Conservation (phyloP, 2,329 filamentous ascomycete species). For the Fusarium papillatum region DNA sequence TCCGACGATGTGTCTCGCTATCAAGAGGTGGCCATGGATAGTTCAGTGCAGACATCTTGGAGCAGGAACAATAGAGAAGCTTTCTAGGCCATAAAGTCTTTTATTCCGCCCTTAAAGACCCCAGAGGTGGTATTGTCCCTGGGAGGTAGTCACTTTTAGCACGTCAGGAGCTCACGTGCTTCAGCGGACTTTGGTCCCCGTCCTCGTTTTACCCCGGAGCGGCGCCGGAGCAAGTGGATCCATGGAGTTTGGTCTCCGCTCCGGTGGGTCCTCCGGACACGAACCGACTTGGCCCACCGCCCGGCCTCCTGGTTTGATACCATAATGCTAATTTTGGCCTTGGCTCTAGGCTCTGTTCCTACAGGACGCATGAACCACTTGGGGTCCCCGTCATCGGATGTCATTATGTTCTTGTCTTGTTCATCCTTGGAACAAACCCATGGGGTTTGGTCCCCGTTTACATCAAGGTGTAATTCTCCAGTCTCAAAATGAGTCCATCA, state of each 20-base stretch:
- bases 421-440: neutral
- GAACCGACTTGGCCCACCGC: neutral
- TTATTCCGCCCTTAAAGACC: neutral
- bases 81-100: neutral
- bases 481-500: neutral
- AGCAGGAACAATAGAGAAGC: neutral
- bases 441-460: conserved; percentile 6
- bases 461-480: neutral
- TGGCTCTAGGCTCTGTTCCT: neutral
- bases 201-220: neutral
- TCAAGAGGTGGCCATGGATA: neutral
- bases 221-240: neutral
- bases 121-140: neutral
- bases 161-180: neutral
- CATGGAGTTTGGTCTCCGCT: conserved; percentile 9
- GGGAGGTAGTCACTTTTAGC: neutral
- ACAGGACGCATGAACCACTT: neutral
- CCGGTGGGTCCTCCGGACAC: neutral
- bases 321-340: neutral
- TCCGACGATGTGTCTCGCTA: neutral
- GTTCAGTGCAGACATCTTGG: neutral
- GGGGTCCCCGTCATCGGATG: neutral
- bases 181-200: conserved; percentile 9
- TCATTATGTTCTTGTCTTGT: neutral
- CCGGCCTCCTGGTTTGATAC: neutral